These are phyloP conservation scores for Pleurotus giganteus DNA, from an alignment of 768 basidiomycete species.

Conservation along the genomic window DNA sequence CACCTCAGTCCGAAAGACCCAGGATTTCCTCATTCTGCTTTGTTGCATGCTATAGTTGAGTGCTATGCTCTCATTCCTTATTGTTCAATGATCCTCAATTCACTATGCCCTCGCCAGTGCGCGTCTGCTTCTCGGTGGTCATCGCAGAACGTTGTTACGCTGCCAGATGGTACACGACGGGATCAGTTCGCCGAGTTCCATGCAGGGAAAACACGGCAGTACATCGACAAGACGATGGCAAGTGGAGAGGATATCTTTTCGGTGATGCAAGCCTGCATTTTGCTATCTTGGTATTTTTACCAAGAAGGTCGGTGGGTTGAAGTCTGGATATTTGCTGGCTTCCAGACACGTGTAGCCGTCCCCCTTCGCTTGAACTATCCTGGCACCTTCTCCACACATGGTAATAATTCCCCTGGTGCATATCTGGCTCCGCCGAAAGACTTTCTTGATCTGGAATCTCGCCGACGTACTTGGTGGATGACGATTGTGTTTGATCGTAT, in stretches of 20 bases:
- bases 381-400: constrained; percentile 74
- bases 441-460: constrained; percentile 69
- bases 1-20: constrained; percentile 77
- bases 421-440: constrained; percentile 81
- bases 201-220: constrained; percentile 81
- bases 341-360: constrained; percentile 78
- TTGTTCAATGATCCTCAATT: constrained; percentile 15
- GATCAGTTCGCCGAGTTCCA: constrained; percentile 88
- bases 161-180: constrained; percentile 74
- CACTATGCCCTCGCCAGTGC: constrained; percentile 46
- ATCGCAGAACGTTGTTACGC: constrained; percentile 60
- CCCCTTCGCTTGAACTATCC: constrained; percentile 84
- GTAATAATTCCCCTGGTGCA: constrained; percentile 66
- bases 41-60: constrained; percentile 87
- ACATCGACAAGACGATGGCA: constrained; percentile 89
- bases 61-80: constrained; percentile 9
- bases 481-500: constrained; percentile 85
- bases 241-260: constrained; percentile 84
- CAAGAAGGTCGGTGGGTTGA: constrained; percentile 90
- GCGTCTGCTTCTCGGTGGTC: constrained; percentile 84
- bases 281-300: constrained; percentile 90
- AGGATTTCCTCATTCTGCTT: constrained; percentile 84
- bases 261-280: constrained; percentile 83
- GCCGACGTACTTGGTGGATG: constrained; percentile 91
- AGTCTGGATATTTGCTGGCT: constrained; percentile 88